phyloP scores from a whole-genome alignment of 768 basidiomycete species.

The Leccinum subgranulosum region DNA sequence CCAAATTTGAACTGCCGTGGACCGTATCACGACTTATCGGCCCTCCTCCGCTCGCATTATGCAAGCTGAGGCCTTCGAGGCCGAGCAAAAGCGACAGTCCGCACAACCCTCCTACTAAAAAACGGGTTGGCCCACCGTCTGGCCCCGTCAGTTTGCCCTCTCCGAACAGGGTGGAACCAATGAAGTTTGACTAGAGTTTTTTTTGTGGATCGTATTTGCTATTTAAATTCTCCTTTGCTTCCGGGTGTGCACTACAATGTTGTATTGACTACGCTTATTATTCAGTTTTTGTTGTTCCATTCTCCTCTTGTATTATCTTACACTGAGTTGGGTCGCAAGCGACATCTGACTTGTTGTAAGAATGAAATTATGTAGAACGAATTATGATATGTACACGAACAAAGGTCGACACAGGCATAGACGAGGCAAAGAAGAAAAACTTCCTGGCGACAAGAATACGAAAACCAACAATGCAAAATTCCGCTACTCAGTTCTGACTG shows the following conservation, averaged over 20 bases:
- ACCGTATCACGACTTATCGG: slow-evolving; percentile 78
- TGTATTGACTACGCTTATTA: slow-evolving; percentile 15
- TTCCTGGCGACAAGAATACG: neutral
- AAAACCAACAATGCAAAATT: slow-evolving; percentile 1
- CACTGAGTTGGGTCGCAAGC: slow-evolving; percentile 7
- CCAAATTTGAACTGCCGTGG: slow-evolving; percentile 80
- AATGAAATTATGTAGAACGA: slow-evolving; percentile 16
- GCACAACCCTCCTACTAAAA: slow-evolving; percentile 25
- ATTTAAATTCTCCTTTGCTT: neutral
- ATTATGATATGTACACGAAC: slow-evolving; percentile 11
- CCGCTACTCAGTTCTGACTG: neutral
- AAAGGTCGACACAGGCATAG: slow-evolving; percentile 5
- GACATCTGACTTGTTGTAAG: slow-evolving; percentile 1
- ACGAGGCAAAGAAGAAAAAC: neutral
- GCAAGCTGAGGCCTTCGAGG: slow-evolving; percentile 36
- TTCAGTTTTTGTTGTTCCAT: slow-evolving; percentile 4
- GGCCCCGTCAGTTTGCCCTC: slow-evolving; percentile 34
- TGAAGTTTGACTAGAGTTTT: slow-evolving; percentile 36
- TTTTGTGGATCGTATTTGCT: neutral
- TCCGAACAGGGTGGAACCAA: slow-evolving; percentile 42
- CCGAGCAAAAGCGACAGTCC: slow-evolving; percentile 10
- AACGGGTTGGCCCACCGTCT: slow-evolving; percentile 13
- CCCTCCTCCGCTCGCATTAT: slow-evolving; percentile 62
- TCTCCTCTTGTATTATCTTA: slow-evolving; percentile 21
- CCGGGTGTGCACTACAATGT: slow-evolving; percentile 5